phyloP scores from a whole-genome alignment of 108 stramenopile species.

The Nitzschia sp. region DNA sequence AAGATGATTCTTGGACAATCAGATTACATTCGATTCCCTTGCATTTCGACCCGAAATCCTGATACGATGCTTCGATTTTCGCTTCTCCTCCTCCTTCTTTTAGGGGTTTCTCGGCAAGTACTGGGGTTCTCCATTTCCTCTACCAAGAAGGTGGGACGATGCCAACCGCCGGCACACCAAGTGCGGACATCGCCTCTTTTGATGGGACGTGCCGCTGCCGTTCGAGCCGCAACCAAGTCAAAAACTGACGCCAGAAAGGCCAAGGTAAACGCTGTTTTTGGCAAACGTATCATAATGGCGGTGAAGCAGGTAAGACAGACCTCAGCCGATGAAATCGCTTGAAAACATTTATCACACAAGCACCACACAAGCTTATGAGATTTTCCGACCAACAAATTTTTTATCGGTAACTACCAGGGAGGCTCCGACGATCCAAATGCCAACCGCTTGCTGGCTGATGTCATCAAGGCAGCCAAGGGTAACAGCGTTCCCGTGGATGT shows the following conservation, averaged over 20 bases:
- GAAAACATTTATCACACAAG: too few relatives aligned
- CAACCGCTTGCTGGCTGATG: slow-evolving; percentile 66
- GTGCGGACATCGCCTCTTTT: slow-evolving; percentile 38
- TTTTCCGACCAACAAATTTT: background rate
- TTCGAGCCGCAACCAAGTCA: slow-evolving; percentile 82
- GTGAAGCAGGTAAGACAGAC: slow-evolving; percentile 46
- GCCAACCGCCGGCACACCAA: background rate
- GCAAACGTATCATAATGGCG: slow-evolving; percentile 91
- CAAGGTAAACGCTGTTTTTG: slow-evolving; percentile 80
- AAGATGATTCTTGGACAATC: too few relatives aligned
- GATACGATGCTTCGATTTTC: slow-evolving; percentile 1
- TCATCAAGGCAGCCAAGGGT: slow-evolving; percentile 85
- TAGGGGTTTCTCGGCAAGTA: background rate
- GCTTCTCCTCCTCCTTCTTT: background rate
- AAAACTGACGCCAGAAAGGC: slow-evolving; percentile 90
- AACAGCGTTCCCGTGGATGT: slow-evolving; percentile 83
- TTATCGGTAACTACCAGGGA: slow-evolving; percentile 36
- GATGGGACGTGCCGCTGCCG: slow-evolving; percentile 91
- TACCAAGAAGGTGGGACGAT: background rate
- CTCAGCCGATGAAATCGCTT: too few relatives aligned
- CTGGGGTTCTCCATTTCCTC: background rate
- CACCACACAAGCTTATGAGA: background rate
- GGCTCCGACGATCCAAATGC: slow-evolving; percentile 78
- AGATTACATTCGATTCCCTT: background rate
- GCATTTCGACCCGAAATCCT: background rate